Evolutionary conservation across 164 flowering plant genomes (phyloP).

Genomic region (Nymphaea colorata): DNA sequence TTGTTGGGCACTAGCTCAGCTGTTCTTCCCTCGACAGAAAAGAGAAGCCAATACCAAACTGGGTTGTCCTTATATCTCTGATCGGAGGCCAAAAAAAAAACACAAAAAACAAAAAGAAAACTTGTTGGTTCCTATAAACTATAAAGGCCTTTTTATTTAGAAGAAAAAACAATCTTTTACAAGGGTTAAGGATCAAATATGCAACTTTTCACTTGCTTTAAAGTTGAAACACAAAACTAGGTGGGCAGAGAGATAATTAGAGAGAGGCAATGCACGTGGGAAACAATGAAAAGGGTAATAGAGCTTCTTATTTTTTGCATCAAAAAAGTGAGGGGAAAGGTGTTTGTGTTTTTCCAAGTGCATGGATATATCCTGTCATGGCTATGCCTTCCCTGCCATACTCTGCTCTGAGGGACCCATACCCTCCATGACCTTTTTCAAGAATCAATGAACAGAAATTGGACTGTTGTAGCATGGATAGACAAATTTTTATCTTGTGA

Average conservation of each 20-base stretch:
- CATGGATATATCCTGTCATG: background rate
- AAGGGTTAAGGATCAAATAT: background rate
- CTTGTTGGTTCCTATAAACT: background rate
- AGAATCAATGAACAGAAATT: background rate
- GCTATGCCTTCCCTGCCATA: background rate
- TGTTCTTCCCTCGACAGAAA: background rate
- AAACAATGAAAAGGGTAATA: background rate
- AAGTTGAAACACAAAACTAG: background rate
- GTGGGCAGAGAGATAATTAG: background rate
- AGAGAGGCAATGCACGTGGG: background rate
- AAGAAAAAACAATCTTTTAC: background rate
- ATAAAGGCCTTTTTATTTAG: too few relatives aligned
- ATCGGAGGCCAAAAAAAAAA: background rate
- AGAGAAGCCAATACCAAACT: background rate
- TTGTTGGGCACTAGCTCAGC: conserved; percentile 4
- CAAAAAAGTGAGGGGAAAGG: background rate
- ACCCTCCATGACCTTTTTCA: background rate
- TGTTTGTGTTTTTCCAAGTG: background rate
- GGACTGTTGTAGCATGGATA: background rate
- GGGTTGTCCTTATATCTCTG: background rate
- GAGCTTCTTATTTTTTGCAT: background rate
- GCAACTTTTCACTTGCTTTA: background rate
- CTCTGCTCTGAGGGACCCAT: background rate
- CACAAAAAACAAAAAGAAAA: too few relatives aligned
- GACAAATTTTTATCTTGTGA: background rate